Conservation (phyloP, 176 grass and related monocot genomes). For the Rhipidocladum racemiflorum region DNA sequence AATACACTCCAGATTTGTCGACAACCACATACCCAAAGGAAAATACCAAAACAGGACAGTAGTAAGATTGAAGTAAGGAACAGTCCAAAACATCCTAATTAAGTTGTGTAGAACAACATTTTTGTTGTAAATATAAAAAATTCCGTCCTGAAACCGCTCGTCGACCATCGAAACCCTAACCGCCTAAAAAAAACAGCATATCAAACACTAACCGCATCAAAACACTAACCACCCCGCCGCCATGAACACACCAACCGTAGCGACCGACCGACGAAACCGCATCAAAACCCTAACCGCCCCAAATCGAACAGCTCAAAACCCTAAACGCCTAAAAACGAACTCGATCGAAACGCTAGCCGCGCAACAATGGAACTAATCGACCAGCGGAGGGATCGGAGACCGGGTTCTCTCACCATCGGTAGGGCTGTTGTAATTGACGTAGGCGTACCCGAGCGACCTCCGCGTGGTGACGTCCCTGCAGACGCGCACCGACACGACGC, state of each 20-base stretch:
- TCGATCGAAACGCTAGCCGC: not conserved
- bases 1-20: not conserved
- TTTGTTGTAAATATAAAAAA: not conserved
- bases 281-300: not conserved
- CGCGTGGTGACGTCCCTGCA: constrained; percentile 80
- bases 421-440: constrained; percentile 88
- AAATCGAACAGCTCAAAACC: not conserved
- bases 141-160: not conserved
- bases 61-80: not conserved
- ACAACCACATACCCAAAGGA: not conserved
- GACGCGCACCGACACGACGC: constrained; percentile 86
- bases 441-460: constrained; percentile 89
- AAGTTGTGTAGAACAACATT: not conserved
- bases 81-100: not conserved
- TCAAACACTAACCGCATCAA: not conserved
- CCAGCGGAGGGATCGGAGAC: not conserved
- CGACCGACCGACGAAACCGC: not conserved
- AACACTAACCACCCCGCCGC: not conserved
- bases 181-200: not conserved
- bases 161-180: not conserved
- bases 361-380: not conserved
- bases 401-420: constrained; percentile 53
- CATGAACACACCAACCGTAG: not conserved
- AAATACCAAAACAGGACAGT: not conserved
- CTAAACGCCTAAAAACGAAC: not conserved